These are phyloP conservation scores for Rhynchosporium agropyri DNA, from an alignment of 2,329 filamentous ascomycete species.

Conservation along the genomic window DNA sequence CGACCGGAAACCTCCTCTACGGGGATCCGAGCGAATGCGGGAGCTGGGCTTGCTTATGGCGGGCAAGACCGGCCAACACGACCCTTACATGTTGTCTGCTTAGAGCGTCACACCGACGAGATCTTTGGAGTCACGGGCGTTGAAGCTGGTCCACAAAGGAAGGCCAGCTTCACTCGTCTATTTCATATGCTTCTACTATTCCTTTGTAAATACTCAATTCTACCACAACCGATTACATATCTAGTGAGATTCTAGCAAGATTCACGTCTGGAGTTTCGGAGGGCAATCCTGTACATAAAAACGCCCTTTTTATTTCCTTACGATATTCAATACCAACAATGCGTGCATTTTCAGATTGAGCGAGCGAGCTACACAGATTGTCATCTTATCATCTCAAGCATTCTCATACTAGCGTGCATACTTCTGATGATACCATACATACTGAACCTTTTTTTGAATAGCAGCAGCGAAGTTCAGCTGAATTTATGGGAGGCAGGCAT, in stretches of 20 bases:
- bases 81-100: conserved; percentile 72
- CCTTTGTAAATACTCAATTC: conserved; percentile 34
- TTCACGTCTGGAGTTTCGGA: not conserved
- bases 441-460: conserved; percentile 3
- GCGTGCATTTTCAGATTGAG: conserved; percentile 16
- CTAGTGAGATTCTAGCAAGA: not conserved
- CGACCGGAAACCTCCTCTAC: conserved; percentile 70
- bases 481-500: not conserved
- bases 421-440: conserved; percentile 20
- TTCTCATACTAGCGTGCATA: conserved; percentile 22
- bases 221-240: conserved; percentile 17
- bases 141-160: conserved; percentile 18
- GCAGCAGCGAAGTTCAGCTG: too few relatives aligned
- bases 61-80: conserved; percentile 69
- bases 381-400: conserved; percentile 6
- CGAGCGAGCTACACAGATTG: conserved; percentile 4
- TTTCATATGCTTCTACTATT: conserved; percentile 23
- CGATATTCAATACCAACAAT: conserved; percentile 20
- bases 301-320: conserved; percentile 19
- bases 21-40: conserved; percentile 91
- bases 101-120: conserved; percentile 44
- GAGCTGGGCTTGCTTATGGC: conserved; percentile 89
- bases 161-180: conserved; percentile 26
- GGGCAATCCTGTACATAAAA: conserved; percentile 16
- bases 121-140: conserved; percentile 33